Evolutionary conservation across 176 grass and related monocot species (phyloP), one percentile per base, ranked within the genome.

Genomic region (Lolium perenne): DNA sequence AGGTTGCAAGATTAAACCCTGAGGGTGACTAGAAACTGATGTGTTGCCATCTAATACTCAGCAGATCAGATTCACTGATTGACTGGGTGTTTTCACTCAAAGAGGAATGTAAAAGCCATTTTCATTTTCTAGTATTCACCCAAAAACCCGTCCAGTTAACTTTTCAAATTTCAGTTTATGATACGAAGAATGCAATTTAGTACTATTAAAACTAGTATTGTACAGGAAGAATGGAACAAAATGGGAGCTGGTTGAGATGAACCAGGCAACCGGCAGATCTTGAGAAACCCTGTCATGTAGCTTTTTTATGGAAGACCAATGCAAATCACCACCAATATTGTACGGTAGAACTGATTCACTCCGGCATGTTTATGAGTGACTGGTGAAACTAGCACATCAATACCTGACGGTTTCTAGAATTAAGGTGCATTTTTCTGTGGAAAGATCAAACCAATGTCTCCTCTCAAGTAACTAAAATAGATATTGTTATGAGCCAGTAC

Each of bases 381-480:
- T 67, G 11, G 58, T 82, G n/a, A 76, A 76, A 49, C 50, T 14
- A 58, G 10, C 8, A 85, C 2, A n/a, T 38, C 11, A 49, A 25
- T 77, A 47, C 21, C 7, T 77, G 20, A 47, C 38, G 69, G 4
- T 38, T 71, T 69, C 41, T 78, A 71, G 41, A 64, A 54, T 25
- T 71, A 80, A 43, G 25, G 14, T 46, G 7, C 20, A 29, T 13
- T 72, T 60, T 68, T 65, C 21, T 64, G 3, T 64, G 3, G 10
- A 65, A 84, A 79, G 23, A 49, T 81, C 45, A 54, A 63, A 18
- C 17, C 38, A 46, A 83, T 60, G 38, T 46, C 47, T 50, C 67
- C 57, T 83, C 55, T 35, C 40, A 61, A 7, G 26, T 70, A 54
- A 68, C 82, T 74, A 48, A 2, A 61, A 74, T 46, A 49, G 16